Conservation (phyloP, 352 stramenopile genomes). For the Phytophthora sojae region DNA sequence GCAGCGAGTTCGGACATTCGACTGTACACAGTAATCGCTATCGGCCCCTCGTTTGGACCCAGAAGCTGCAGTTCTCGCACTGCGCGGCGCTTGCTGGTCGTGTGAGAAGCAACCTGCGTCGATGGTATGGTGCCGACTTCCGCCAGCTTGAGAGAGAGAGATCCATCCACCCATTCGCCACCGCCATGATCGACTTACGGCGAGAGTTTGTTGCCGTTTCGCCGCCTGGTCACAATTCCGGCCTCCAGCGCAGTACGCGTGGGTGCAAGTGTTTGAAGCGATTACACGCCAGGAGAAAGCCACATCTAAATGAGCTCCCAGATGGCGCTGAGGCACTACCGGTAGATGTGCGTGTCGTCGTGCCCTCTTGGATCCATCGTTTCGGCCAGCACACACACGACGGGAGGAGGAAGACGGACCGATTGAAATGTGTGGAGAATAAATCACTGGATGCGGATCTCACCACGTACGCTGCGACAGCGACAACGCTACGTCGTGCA, state of each 20-base stretch:
- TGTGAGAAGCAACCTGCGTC: too few species aligned
- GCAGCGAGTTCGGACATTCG: too few species aligned
- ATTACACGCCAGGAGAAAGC: slow-evolving; percentile 3
- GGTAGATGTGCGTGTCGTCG: slow-evolving; percentile 9
- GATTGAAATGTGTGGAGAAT: too few species aligned
- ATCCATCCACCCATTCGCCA: too few species aligned
- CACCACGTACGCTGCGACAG: not conserved
- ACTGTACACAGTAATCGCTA: too few species aligned
- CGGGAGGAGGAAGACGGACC: not conserved
- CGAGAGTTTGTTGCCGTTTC: not conserved
- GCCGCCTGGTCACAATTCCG: not conserved
- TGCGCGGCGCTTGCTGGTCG: too few species aligned
- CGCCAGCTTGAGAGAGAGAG: too few species aligned
- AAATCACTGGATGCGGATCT: not conserved
- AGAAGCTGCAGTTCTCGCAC: too few species aligned
- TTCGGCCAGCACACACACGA: slow-evolving; percentile 17
- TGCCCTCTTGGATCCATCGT: not conserved
- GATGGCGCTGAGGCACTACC: slow-evolving; percentile 3
- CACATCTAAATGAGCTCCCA: slow-evolving; percentile 25
- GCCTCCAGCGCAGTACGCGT: not conserved
- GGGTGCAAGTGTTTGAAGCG: slow-evolving; percentile 2
- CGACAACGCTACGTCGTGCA: not conserved
- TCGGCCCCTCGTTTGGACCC: too few species aligned
- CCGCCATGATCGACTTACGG: too few species aligned
- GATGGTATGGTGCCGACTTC: too few species aligned